Percentiles rank a stretch among this genome's conserved stretches.
These are phyloP conservation scores for Boletus reticuloceps DNA, from an alignment of 768 basidiomycete genomes.

Conservation along the genomic window DNA sequence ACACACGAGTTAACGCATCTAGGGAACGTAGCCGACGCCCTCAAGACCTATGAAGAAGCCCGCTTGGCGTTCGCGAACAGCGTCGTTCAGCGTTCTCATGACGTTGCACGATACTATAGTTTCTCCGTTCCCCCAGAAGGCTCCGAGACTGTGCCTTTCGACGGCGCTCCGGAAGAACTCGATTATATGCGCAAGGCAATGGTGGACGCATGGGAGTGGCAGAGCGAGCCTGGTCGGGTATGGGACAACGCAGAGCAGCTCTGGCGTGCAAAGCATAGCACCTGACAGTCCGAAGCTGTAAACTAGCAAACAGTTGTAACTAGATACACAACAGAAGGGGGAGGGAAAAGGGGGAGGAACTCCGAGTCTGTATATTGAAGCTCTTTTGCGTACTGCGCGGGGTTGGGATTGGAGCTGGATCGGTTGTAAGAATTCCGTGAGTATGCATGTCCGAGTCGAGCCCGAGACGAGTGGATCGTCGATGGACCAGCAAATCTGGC, in stretches of 20 bases:
- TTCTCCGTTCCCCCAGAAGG: slow-evolving; percentile 8
- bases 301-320: too few species aligned
- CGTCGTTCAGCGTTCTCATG: slow-evolving; percentile 18
- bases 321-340: too few species aligned
- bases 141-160: background rate
- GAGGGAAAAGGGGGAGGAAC: too few species aligned
- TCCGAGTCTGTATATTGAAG: too few species aligned
- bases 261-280: slow-evolving; percentile 1
- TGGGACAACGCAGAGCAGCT: slow-evolving; percentile 11
- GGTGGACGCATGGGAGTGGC: slow-evolving; percentile 19
- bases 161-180: slow-evolving; percentile 7
- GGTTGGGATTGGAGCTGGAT: too few species aligned
- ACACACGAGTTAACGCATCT: slow-evolving; percentile 19
- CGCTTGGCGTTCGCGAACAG: slow-evolving; percentile 31
- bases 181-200: slow-evolving; percentile 4
- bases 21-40: slow-evolving; percentile 23
- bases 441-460: too few species aligned
- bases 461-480: too few species aligned
- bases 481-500: too few species aligned
- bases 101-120: slow-evolving; percentile 23
- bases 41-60: slow-evolving; percentile 32
- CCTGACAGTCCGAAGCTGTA: background rate
- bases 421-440: too few species aligned
- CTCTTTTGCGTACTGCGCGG: too few species aligned
- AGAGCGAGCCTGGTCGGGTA: slow-evolving; percentile 2